Base-by-base conservation (phyloP, 139 green algal genomes). In the Deuterostichococcus epilithicus region DNA sequence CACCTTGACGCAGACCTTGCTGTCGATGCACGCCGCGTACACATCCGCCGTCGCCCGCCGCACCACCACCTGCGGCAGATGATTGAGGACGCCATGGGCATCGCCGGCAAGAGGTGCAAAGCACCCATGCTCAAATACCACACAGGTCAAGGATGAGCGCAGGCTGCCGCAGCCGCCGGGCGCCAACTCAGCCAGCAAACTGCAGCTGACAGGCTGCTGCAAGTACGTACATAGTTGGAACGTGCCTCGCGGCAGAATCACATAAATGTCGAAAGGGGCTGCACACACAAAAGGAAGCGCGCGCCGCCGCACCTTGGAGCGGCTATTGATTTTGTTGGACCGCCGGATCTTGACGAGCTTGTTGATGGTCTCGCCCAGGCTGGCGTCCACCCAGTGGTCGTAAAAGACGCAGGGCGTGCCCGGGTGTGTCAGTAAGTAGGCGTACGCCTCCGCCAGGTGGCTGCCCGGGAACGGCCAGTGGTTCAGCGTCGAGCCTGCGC, bases 391-490 rank as follows among this genome's bases (percentile, higher is more conserved):
- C 74, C 88, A 89, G 87, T 97, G 92, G 86, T 98, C 93, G 38
- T 90, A 97, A 81, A 98, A 97, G 25, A 98, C 82, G 78, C 86
- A 93, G 36, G 91, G 93, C 1, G 94, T 97, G 70, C 94, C 93
- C 3, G 92, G 92, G 83, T 98, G 94, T 0, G 92, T 97, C 33
- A 98, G 78, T 76, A 97, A 94, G 87, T 98, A 98, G 60, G 92
- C 91, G 72, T 98, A 97, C 34, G 92, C 94, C 85, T 94, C 88
- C 47, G 85, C 74, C 63, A 95, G 74, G 75, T 92, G 86, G 71
- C 89, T 77, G n/a, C 30, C 67, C 18, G 88, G 88, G 84, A 94
- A 96, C 1, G 90, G 92, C 92, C 92, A 94, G 77, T 96, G 90
- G 77, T 94, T 94, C 22, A 96, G 76, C 32, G 90, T 94, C 37